phyloP scores from a whole-genome alignment of 192 early-diverging fungal genomes.

The Phlyctochytrium bullatum region DNA sequence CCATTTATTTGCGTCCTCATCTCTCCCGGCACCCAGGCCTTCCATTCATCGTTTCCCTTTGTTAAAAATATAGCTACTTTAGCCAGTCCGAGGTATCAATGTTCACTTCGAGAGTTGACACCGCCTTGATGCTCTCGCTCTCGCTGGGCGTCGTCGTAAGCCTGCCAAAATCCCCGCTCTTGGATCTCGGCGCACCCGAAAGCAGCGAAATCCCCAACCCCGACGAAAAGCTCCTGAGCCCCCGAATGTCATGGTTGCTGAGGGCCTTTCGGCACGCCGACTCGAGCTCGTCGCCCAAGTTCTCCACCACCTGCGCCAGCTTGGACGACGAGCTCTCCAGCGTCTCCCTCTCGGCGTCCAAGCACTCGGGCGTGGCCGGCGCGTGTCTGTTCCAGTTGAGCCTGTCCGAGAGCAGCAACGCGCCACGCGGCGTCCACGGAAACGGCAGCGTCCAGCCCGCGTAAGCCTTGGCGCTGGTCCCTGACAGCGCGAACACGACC shows the following conservation, averaged over 20 bases:
- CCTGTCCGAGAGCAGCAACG: neutral
- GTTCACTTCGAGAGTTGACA: neutral
- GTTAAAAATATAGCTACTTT: too few relatives aligned
- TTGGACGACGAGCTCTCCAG: neutral
- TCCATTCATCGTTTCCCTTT: too few relatives aligned
- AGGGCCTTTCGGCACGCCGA: too few relatives aligned
- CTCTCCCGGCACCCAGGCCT: too few relatives aligned
- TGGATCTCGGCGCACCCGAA: too few relatives aligned
- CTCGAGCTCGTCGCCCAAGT: neutral
- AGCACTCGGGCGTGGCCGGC: neutral
- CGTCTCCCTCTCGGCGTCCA: neutral
- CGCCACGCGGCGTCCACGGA: too few relatives aligned
- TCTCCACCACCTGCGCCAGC: neutral
- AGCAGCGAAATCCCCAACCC: too few relatives aligned
- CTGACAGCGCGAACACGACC: neutral
- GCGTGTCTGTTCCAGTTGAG: neutral
- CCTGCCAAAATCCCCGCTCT: too few relatives aligned
- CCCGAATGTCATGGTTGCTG: neutral
- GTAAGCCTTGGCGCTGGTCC: neutral
- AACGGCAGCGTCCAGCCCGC: neutral
- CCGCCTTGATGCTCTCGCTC: neutral
- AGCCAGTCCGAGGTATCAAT: neutral
- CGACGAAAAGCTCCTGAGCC: neutral
- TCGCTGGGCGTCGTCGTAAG: neutral
- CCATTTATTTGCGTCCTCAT: too few relatives aligned